Evolutionary conservation across 129 eudicot genomes (phyloP).

Genomic region (Mikania micrantha): DNA sequence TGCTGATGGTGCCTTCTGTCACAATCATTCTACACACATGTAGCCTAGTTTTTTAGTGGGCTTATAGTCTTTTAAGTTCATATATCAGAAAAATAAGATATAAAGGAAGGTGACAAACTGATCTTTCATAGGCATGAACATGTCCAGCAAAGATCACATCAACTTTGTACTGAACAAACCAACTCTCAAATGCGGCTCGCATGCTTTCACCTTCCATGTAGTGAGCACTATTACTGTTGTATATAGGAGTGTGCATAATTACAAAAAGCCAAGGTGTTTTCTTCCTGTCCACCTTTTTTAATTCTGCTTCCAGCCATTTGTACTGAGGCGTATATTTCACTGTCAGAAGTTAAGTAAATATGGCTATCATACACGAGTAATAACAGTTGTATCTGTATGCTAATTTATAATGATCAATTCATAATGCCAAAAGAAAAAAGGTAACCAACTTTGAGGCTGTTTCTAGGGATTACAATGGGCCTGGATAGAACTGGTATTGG

Average conservation of each 20-base stretch:
- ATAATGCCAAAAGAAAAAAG: not conserved
- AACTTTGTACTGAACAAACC: slow-evolving; percentile 67
- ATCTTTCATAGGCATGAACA: slow-evolving; percentile 91
- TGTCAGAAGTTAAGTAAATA: slow-evolving; percentile 23
- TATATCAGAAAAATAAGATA: not conserved
- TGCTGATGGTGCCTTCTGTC: no score
- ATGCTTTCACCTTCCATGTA: slow-evolving; percentile 82
- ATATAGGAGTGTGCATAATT: slow-evolving; percentile 66
- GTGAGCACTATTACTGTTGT: slow-evolving; percentile 66
- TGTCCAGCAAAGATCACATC: slow-evolving; percentile 85
- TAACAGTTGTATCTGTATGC: no score
- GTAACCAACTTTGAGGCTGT: not conserved
- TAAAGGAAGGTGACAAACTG: slow-evolving; percentile 42
- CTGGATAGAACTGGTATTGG: no score
- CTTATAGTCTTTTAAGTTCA: no score
- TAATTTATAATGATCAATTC: not conserved
- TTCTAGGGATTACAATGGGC: no score
- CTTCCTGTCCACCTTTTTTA: slow-evolving; percentile 58
- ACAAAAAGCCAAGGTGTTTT: slow-evolving; percentile 87
- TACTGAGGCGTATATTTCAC: slow-evolving; percentile 82
- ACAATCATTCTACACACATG: not conserved
- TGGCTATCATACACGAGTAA: not conserved
- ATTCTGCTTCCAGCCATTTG: slow-evolving; percentile 53
- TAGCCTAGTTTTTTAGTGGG: not conserved
- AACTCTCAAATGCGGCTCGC: slow-evolving; percentile 57